Percentiles rank a stretch among this genome's conserved stretches.
These are phyloP conservation scores for Clarireedia sp. DNA, from an alignment of 2,329 filamentous ascomycete genomes.

Conservation along the genomic window DNA sequence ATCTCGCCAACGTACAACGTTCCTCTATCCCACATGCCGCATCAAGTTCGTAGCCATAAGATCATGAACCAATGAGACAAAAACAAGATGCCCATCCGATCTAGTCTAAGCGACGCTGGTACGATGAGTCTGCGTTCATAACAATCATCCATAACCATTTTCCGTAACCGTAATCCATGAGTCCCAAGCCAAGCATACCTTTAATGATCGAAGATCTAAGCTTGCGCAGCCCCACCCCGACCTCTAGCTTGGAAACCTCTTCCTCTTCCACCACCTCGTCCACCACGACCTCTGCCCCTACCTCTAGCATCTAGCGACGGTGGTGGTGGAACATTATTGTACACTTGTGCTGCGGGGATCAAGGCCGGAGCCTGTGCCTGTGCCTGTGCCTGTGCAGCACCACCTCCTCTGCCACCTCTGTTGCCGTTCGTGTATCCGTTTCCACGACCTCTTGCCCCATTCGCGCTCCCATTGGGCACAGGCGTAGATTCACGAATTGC, in stretches of 20 bases:
- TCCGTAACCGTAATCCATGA: too few relatives aligned
- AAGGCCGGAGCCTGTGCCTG: neutral
- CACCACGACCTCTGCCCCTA: conserved; percentile 29
- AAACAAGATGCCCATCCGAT: too few relatives aligned
- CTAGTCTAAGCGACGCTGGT: too few relatives aligned
- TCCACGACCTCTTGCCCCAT: conserved; percentile 18
- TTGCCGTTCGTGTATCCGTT: conserved; percentile 6
- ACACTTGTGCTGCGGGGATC: conserved; percentile 29
- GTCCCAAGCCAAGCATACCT: too few relatives aligned
- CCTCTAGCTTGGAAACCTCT: conserved; percentile 16
- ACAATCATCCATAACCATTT: too few relatives aligned
- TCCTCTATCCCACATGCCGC: too few relatives aligned
- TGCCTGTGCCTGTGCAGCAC: neutral
- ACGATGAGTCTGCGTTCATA: too few relatives aligned
- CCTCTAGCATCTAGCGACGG: conserved; percentile 42
- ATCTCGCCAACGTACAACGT: too few relatives aligned
- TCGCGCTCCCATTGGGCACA: conserved; percentile 13
- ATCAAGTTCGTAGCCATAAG: too few relatives aligned
- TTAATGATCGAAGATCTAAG: neutral
- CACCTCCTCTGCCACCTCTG: conserved; percentile 21
- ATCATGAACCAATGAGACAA: too few relatives aligned
- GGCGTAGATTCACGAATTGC: conserved; percentile 17
- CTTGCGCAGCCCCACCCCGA: conserved; percentile 14
- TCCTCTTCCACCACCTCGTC: conserved; percentile 22
- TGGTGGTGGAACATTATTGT: conserved; percentile 54